These are phyloP conservation scores for Waitea zeae DNA, from an alignment of 1,284 basidiomycete genomes.

Conservation along the genomic window DNA sequence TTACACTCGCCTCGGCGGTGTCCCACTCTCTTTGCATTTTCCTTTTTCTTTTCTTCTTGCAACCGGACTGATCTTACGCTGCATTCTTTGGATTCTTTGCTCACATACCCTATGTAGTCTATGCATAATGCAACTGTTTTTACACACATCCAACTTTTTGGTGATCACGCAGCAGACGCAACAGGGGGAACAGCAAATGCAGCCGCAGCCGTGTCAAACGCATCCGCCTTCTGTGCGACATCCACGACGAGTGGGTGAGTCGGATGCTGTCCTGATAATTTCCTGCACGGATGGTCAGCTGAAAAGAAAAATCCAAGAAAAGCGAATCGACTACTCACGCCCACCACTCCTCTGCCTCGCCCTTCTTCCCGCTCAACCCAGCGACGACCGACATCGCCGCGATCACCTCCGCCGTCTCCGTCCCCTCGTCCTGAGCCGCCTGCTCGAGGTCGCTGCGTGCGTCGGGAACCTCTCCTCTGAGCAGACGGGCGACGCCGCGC, in stretches of 20 bases:
- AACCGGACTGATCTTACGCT: no score
- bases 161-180: no score
- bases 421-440: slow-evolving; percentile 46
- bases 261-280: slow-evolving; percentile 38
- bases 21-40: no score
- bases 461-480: slow-evolving; percentile 66
- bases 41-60: no score
- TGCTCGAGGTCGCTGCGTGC: slow-evolving; percentile 78
- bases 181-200: slow-evolving; percentile 48
- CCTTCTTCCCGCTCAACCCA: slow-evolving; percentile 42
- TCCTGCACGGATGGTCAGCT: slow-evolving; percentile 20
- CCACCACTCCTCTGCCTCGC: slow-evolving; percentile 47
- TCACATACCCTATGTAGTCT: no score
- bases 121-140: no score
- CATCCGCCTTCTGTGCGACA: slow-evolving; percentile 34
- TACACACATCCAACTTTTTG: no score
- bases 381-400: slow-evolving; percentile 53
- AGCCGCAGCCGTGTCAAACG: slow-evolving; percentile 57
- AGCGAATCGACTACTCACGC: slow-evolving; percentile 28
- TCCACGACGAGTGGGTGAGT: slow-evolving; percentile 54
- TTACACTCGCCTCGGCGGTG: no score
- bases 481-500: slow-evolving; percentile 69
- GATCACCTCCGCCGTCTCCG: slow-evolving; percentile 48
- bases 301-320: slow-evolving; percentile 5
- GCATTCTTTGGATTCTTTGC: no score